Conservation (phyloP, 1,284 basidiomycete species). For the Malassezia arunalokei region DNA sequence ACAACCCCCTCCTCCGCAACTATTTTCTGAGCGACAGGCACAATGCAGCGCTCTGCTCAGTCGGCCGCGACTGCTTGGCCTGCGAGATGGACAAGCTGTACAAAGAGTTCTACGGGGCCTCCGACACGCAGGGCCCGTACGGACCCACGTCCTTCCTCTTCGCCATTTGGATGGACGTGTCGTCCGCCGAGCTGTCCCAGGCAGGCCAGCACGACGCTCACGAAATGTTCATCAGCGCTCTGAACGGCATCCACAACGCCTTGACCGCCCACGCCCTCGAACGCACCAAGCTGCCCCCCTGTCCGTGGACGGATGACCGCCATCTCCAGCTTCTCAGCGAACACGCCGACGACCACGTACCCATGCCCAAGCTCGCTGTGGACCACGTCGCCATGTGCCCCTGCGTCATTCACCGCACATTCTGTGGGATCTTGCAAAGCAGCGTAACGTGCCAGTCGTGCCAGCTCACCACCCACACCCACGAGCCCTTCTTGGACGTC, state of each 20-base stretch:
- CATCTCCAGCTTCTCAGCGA: slow-evolving; percentile 21
- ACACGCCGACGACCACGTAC: slow-evolving; percentile 19
- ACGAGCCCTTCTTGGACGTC: slow-evolving; percentile 82
- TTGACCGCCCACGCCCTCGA: slow-evolving; percentile 25
- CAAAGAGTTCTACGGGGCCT: slow-evolving; percentile 50
- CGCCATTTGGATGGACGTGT: slow-evolving; percentile 65
- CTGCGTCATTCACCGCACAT: slow-evolving; percentile 83
- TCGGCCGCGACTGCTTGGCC: slow-evolving; percentile 62
- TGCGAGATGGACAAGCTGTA: slow-evolving; percentile 93
- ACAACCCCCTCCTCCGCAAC: slow-evolving; percentile 79
- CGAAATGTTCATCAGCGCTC: slow-evolving; percentile 51
- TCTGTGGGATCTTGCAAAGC: slow-evolving; percentile 73
- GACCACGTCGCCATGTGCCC: slow-evolving; percentile 53
- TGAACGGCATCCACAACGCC: slow-evolving; percentile 36
- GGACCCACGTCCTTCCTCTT: slow-evolving; percentile 74
- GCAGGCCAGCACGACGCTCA: slow-evolving; percentile 91
- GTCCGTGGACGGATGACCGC: slow-evolving; percentile 23
- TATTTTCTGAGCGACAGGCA: slow-evolving; percentile 83
- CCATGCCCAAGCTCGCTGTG: background rate
- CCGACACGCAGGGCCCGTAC: slow-evolving; percentile 52
- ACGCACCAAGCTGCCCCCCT: slow-evolving; percentile 20
- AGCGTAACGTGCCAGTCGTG: slow-evolving; percentile 72
- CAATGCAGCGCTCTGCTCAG: slow-evolving; percentile 55
- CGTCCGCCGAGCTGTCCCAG: slow-evolving; percentile 65
- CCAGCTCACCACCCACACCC: slow-evolving; percentile 61